Conservation (phyloP, 345 rosid species). For the Firmiana major region DNA sequence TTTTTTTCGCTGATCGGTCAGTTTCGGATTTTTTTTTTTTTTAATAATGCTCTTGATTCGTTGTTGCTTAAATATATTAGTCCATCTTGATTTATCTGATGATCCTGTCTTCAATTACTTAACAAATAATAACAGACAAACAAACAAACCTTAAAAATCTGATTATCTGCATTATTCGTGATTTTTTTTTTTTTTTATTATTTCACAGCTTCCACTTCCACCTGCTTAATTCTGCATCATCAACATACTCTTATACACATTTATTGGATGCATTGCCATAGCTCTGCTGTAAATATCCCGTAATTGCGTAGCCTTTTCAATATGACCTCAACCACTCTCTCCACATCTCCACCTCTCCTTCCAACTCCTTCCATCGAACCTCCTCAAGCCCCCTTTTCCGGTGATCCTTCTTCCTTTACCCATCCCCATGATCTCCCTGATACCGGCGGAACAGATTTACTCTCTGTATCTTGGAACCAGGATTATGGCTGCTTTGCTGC, state of each 20-base stretch:
- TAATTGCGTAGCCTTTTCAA: background rate
- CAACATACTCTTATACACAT: background rate
- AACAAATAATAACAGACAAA: too few species aligned
- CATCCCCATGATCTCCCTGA: slow-evolving; percentile 31
- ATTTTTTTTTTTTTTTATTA: background rate
- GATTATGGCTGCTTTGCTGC: slow-evolving; percentile 82
- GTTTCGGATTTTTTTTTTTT: background rate
- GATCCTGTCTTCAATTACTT: too few species aligned
- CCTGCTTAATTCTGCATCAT: background rate
- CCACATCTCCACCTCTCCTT: slow-evolving; percentile 31
- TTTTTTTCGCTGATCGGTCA: background rate
- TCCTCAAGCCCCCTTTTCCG: slow-evolving; percentile 17
- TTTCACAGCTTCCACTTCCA: background rate
- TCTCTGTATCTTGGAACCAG: slow-evolving; percentile 85
- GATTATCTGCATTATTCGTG: background rate
- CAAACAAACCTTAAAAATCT: background rate
- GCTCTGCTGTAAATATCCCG: background rate
- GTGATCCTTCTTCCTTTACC: slow-evolving; percentile 30
- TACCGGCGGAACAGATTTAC: slow-evolving; percentile 45
- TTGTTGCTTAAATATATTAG: background rate
- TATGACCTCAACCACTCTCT: slow-evolving; percentile 47
- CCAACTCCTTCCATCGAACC: background rate
- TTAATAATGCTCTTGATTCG: background rate
- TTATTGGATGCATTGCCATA: background rate
- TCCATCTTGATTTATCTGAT: too few species aligned